Evolutionary conservation across 2,329 filamentous ascomycete species (phyloP).

Genomic region (Ceratocystiopsis minuta): DNA sequence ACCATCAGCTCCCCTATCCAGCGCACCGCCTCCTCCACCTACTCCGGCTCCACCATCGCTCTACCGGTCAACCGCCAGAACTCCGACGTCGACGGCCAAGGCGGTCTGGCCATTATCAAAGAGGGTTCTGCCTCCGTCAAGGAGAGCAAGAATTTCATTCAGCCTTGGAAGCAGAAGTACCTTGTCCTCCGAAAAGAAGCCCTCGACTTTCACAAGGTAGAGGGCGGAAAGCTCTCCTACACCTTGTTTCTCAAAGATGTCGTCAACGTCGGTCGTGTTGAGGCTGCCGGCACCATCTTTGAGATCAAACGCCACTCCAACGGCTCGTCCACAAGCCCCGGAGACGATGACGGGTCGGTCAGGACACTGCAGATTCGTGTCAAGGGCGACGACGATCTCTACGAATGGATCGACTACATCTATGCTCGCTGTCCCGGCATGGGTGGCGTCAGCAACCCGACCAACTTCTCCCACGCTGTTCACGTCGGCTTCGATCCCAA

Average conservation of each 20-base stretch:
- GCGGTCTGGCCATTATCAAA: constrained; percentile 57
- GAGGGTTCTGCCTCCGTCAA: constrained; percentile 75
- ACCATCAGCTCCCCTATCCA: constrained; percentile 50
- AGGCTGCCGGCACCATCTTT: constrained; percentile 80
- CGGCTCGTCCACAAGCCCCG: constrained; percentile 50
- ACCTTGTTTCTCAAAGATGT: constrained; percentile 76
- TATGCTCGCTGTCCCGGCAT: constrained; percentile 93
- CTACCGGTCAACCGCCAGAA: constrained; percentile 47
- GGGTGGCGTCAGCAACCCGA: constrained; percentile 95
- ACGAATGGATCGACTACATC: constrained; percentile 97
- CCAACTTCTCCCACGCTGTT: constrained; percentile 92
- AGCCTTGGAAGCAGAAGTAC: constrained; percentile 78
- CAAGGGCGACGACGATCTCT: constrained; percentile 89
- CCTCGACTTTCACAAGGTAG: constrained; percentile 85
- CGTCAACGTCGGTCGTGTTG: constrained; percentile 75
- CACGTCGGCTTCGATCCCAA: constrained; percentile 95
- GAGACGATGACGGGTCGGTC: constrained; percentile 62
- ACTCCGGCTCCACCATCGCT: constrained; percentile 54
- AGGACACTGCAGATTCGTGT: constrained; percentile 83
- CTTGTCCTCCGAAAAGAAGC: constrained; percentile 83
- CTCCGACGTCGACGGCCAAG: constrained; percentile 42
- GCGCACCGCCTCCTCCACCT: constrained; percentile 42
- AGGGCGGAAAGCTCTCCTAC: constrained; percentile 73
- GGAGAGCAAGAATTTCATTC: constrained; percentile 75
- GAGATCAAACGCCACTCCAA: constrained; percentile 70